A percentile compares a stretch with the other conserved stretches of the same genome.
phyloP scores from a whole-genome alignment of 805 yeast species.

The Metschnikowia hibisci region DNA sequence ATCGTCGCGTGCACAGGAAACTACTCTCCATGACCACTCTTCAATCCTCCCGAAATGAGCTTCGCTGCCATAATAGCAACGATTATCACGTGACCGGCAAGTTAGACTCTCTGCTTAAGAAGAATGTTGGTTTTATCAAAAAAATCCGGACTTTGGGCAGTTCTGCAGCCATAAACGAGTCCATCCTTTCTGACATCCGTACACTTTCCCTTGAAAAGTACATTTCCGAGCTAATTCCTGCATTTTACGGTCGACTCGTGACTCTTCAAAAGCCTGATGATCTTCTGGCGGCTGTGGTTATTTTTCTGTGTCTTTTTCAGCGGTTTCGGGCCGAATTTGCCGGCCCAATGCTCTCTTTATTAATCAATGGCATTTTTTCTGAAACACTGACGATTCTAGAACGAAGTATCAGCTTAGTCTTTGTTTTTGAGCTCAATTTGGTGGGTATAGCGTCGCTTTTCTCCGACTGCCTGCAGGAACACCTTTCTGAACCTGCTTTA shows the following conservation, averaged over 20 bases:
- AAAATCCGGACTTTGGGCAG: constrained; percentile 56
- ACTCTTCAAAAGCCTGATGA: constrained; percentile 55
- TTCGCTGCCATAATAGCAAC: neutral
- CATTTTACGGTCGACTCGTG: constrained; percentile 58
- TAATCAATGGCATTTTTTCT: constrained; percentile 11
- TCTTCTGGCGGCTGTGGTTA: constrained; percentile 58
- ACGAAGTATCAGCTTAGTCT: constrained; percentile 10
- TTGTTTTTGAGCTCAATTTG: constrained; percentile 14
- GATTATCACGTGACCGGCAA: constrained; percentile 18
- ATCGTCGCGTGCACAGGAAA: neutral
- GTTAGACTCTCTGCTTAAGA: constrained; percentile 74
- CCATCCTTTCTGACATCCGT: constrained; percentile 56
- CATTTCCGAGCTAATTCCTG: constrained; percentile 61
- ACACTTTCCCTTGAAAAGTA: constrained; percentile 69
- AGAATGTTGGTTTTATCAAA: constrained; percentile 75
- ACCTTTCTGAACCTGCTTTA: constrained; percentile 6
- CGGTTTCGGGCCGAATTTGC: constrained; percentile 44
- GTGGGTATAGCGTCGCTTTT: constrained; percentile 11
- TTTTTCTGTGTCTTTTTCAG: constrained; percentile 72
- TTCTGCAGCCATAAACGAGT: constrained; percentile 36
- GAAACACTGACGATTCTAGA: constrained; percentile 5
- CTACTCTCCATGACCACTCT: neutral
- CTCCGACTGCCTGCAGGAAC: constrained; percentile 10
- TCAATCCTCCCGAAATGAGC: neutral
- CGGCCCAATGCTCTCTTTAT: constrained; percentile 10